Base-by-base conservation (phyloP, 805 yeast genomes). In the Torulaspora gathmanii region DNA sequence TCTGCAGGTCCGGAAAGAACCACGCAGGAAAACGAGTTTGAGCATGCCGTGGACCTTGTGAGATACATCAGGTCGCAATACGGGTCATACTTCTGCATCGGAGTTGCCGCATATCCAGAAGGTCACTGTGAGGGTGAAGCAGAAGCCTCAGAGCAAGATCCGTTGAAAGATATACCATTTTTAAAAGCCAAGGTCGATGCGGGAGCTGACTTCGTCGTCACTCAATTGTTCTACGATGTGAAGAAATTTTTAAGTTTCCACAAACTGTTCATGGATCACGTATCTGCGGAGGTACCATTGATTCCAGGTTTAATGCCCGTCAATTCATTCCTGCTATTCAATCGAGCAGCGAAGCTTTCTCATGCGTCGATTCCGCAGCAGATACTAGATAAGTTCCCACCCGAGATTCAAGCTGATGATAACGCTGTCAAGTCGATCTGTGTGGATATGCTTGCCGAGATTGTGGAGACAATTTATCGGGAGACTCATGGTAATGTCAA, bases 101-200 rank as follows among this genome's bases (percentile, higher is more conserved):
- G 99, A 49, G 99, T 91, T 12, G 99, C 99, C 1, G 97, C 95
- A 1, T 91, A 91, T 64, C 96, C 99, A 7, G 99, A 91, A 63
- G 99, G 99, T 15, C 97, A 91, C 67, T 89, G 87, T 28, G 96
- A 90, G 55, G 91, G 95, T 11, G 64, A 59, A 37, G 74, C 88
- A 1, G 86, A 82, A 54, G 73, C 69, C 37, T 66, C 78, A 7
- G 73, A 72, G 28, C 96, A 89, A 63, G 77, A 79, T 56, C 80
- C 83, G 1, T 61, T 63, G 17, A 74, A 74, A 37, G 99, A 91
- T 64, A 58, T 91, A 37, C 91, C 93, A 5, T 88, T 66, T 60
- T 73, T 93, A 65, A 77, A 80, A 40, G 95, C 87, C 54, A 93
- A 93, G 64, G 75, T 91, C 19, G 75, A 81, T 46, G 97, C 98